Evolutionary conservation across 139 green algal species (phyloP), one percentile per base, ranked within the genome.

Genomic region (Haematococcus lacustris): DNA sequence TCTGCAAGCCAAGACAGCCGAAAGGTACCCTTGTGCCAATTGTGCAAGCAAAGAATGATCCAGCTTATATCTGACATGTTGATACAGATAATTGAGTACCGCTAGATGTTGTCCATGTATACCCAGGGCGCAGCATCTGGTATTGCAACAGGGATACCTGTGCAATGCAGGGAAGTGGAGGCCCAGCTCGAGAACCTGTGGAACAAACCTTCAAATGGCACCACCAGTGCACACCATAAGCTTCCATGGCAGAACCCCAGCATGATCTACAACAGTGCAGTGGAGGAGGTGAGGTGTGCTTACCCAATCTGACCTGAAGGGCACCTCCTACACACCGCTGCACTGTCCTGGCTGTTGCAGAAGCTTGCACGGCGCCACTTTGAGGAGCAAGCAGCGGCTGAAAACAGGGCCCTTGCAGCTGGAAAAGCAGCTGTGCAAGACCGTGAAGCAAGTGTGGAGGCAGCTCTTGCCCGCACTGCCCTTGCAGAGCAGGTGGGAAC

Each of bases 221-320:
- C n/a, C n/a, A n/a, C n/a, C n/a, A n/a, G n/a, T n/a, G n/a, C n/a
- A n/a, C n/a, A n/a, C n/a, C n/a, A n/a, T n/a, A n/a, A n/a, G n/a
- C n/a, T n/a, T n/a, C 53, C 53, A 30, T 64, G 53, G 53, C 53
- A 35, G 23, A 64, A 64, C 53, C 53, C 53, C 21, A 64, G 53
- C 53, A 21, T 64, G 53, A 26, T 64, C 23, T 64, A 64, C 21
- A 4, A 26, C 53, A 64, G 26, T 26, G 53, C 9, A 23, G 53
- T 30, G 9, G 53, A 64, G 53, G 53, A 64, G 53, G 53, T 64
- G 17, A 9, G 43, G 9, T 53, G 9, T 53, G 9, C 43, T 53
- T 21, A 57, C 13, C 47, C 13, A 28, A 57, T 57, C 47, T 57
- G 13, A 13, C 21, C 13, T 57, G 47, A 57, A 57, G 13, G 13